These are phyloP conservation scores for Lojkania enalia DNA, from an alignment of 2,329 filamentous ascomycete species.

Conservation along the genomic window DNA sequence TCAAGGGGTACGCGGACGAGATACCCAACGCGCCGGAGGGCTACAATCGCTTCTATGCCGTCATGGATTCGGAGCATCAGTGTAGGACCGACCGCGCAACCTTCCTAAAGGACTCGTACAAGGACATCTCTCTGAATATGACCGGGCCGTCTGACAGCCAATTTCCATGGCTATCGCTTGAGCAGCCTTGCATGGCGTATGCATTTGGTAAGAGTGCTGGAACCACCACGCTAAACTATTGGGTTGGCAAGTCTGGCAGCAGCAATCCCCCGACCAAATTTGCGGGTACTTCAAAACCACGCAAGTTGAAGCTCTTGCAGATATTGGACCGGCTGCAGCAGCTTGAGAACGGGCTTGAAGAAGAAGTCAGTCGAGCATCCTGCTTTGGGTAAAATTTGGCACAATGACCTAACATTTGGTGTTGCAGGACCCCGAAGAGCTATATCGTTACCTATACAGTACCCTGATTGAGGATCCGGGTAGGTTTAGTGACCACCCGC, in stretches of 20 bases:
- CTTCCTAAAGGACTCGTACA: constrained; percentile 41
- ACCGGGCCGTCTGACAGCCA: constrained; percentile 38
- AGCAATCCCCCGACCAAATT: constrained; percentile 61
- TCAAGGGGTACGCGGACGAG: constrained; percentile 45
- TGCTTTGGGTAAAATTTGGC: constrained; percentile 19
- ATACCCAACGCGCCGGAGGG: constrained; percentile 42
- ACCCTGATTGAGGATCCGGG: constrained; percentile 70
- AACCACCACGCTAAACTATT: constrained; percentile 73
- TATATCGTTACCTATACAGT: constrained; percentile 65
- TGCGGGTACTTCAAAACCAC: constrained; percentile 62
- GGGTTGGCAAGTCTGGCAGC: constrained; percentile 63
- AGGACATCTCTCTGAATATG: constrained; percentile 45
- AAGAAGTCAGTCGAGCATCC: constrained; percentile 44
- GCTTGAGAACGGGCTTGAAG: constrained; percentile 48
- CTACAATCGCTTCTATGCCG: constrained; percentile 46
- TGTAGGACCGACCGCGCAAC: constrained; percentile 44
- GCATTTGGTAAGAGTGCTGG: constrained; percentile 68
- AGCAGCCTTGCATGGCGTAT: constrained; percentile 73
- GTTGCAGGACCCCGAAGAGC: constrained; percentile 43
- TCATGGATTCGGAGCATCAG: constrained; percentile 44
- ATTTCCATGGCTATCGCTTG: constrained; percentile 69
- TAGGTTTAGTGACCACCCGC: constrained; percentile 58
- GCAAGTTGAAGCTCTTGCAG: constrained; percentile 60
- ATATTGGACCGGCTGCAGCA: constrained; percentile 49
- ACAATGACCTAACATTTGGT: constrained; percentile 36